Percentiles rank a stretch among this genome's conserved stretches.
Conservation (phyloP, 805 yeast genomes). For the Gaillardinia entomophila region DNA sequence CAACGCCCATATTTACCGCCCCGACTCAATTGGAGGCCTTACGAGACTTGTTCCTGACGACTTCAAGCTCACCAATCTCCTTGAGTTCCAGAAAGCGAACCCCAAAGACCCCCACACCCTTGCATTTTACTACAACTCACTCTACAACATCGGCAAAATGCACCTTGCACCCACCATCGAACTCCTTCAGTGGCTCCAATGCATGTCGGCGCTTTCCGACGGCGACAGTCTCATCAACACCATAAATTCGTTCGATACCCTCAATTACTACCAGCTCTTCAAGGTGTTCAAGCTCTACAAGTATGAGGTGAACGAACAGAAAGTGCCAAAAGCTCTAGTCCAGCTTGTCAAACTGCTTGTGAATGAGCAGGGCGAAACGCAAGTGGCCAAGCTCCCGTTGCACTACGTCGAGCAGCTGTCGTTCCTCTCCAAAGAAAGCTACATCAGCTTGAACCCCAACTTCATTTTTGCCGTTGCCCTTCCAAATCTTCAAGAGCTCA, state of each 20-base stretch:
- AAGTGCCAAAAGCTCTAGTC: conserved; percentile 41
- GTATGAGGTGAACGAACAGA: conserved; percentile 76
- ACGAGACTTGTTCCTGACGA: conserved; percentile 8
- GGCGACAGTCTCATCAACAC: conserved; percentile 59
- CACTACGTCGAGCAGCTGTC: conserved; percentile 37
- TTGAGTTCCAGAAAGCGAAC: conserved; percentile 18
- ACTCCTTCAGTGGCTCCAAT: conserved; percentile 85
- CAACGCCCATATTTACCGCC: conserved; percentile 39
- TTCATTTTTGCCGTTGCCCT: conserved; percentile 52
- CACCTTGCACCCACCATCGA: conserved; percentile 73
- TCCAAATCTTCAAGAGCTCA: conserved; percentile 70
- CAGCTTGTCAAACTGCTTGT: conserved; percentile 25
- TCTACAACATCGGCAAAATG: conserved; percentile 57
- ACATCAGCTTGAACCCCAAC: conserved; percentile 42
- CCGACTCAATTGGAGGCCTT: conserved; percentile 28
- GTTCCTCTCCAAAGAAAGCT: conserved; percentile 33
- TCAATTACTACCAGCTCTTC: conserved; percentile 66
- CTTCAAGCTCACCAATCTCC: conserved; percentile 15
- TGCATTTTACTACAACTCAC: conserved; percentile 56
- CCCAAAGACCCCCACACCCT: conserved; percentile 42
- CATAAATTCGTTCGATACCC: conserved; percentile 43
- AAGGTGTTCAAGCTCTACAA: conserved; percentile 71
- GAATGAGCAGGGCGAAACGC: conserved; percentile 34
- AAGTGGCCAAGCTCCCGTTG: conserved; percentile 17
- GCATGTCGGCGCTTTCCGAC: conserved; percentile 64